A percentile compares a stretch with the other conserved stretches of the same genome.
Evolutionary conservation across 1,284 basidiomycete genomes (phyloP).

Genomic region (Neonothopanus nambi): DNA sequence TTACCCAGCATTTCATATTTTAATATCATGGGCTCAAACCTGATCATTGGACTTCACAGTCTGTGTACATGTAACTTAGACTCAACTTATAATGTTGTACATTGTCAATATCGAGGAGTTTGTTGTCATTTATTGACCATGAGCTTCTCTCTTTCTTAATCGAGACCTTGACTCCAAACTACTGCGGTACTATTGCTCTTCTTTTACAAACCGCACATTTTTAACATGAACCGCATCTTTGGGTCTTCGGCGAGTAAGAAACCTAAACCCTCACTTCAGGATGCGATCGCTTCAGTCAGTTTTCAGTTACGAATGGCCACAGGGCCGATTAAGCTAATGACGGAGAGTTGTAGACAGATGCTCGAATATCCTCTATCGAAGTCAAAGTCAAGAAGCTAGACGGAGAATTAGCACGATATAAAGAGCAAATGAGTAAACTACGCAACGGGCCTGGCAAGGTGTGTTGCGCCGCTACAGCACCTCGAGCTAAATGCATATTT

Average conservation of each 20-base stretch:
- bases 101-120: background rate
- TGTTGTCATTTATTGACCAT: background rate
- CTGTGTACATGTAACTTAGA: too few relatives aligned
- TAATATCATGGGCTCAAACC: too few relatives aligned
- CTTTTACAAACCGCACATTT: background rate
- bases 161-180: background rate
- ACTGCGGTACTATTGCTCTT: background rate
- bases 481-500: background rate
- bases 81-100: background rate
- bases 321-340: constrained; percentile 16
- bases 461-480: background rate
- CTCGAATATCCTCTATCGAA: constrained; percentile 87
- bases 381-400: constrained; percentile 98
- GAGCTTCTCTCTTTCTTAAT: background rate
- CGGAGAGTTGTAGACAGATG: constrained; percentile 69
- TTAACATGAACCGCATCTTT: constrained; percentile 79
- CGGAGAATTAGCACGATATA: constrained; percentile 89
- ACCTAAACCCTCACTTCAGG: constrained; percentile 84
- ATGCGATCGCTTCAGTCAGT: constrained; percentile 88
- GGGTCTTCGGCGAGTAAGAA: constrained; percentile 78
- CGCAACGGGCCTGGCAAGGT: constrained; percentile 96
- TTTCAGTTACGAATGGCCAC: constrained; percentile 11
- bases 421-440: constrained; percentile 96
- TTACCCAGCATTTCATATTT: too few relatives aligned
- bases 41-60: too few relatives aligned